Conservation (phyloP, 306 rosid genomes). For the Quercus suber region DNA sequence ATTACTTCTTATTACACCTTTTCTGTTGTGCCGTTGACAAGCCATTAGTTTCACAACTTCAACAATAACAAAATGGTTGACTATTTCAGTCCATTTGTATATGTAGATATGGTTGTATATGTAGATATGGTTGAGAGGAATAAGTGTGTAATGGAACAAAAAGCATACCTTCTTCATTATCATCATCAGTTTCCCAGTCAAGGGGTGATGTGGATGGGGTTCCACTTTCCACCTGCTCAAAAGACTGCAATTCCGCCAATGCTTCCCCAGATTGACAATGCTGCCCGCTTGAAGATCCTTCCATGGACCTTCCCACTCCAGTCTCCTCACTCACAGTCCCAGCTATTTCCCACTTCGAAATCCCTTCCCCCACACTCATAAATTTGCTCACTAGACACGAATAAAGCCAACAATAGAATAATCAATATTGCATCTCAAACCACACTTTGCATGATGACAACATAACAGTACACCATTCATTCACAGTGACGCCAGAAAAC, state of each 20-base stretch:
- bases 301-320: slow-evolving; percentile 70
- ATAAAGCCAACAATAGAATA: not conserved
- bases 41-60: too few species aligned
- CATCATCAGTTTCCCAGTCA: slow-evolving; percentile 95
- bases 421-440: slow-evolving; percentile 19
- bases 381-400: slow-evolving; percentile 14
- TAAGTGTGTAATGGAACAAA: not conserved
- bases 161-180: slow-evolving; percentile 65
- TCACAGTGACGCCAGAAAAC: not conserved
- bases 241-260: slow-evolving; percentile 93
- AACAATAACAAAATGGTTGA: not conserved
- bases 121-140: not conserved
- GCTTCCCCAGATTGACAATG: slow-evolving; percentile 79
- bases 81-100: not conserved
- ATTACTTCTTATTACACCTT: too few species aligned
- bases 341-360: slow-evolving; percentile 68
- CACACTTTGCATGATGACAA: slow-evolving; percentile 13
- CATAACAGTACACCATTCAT: not conserved
- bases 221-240: slow-evolving; percentile 99
- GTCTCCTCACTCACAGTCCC: slow-evolving; percentile 74
- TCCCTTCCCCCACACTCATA: slow-evolving; percentile 37
- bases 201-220: slow-evolving; percentile 89
- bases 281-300: slow-evolving; percentile 71
- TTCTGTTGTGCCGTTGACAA: too few species aligned
- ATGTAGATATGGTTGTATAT: not conserved